phyloP scores from a whole-genome alignment of 1,284 basidiomycete genomes.

The Puccinia coronata region DNA sequence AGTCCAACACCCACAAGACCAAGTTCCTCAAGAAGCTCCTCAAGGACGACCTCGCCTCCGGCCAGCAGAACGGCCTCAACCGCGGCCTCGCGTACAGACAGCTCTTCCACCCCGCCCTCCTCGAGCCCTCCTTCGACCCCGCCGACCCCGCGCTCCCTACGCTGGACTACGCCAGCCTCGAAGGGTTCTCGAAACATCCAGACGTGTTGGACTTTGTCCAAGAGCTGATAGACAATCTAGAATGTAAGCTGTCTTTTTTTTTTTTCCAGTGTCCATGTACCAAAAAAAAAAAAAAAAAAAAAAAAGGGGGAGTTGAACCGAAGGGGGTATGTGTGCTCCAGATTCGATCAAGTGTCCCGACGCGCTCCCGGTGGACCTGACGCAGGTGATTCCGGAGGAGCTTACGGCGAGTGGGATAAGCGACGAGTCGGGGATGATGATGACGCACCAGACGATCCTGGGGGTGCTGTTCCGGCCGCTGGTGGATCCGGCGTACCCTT shows the following conservation, averaged over 20 bases:
- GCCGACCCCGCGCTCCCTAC: neutral
- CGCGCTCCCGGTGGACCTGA: neutral
- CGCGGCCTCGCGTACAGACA: neutral
- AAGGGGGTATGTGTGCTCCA: no score
- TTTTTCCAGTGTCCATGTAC: no score
- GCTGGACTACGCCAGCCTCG: neutral
- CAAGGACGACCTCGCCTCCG: neutral
- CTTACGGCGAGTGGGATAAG: neutral
- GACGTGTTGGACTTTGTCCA: conserved; percentile 12
- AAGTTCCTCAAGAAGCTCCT: neutral
- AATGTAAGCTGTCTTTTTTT: neutral
- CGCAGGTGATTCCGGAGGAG: neutral
- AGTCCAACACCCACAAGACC: neutral
- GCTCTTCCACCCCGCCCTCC: neutral
- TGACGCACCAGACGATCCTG: conserved; percentile 20
- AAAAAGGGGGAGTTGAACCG: no score
- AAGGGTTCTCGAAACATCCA: neutral
- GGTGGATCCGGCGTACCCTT: neutral
- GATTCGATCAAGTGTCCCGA: conserved; percentile 12
- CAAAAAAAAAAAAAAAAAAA: no score
- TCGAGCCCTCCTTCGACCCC: neutral
- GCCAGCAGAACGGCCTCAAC: neutral
- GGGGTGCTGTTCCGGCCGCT: neutral
- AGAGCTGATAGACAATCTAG: conserved; percentile 22
- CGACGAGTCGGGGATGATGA: neutral